Base-by-base conservation (phyloP, 225 moss, liverwort and hornwort species). In the Bryoerythrophyllum caledonicum region DNA sequence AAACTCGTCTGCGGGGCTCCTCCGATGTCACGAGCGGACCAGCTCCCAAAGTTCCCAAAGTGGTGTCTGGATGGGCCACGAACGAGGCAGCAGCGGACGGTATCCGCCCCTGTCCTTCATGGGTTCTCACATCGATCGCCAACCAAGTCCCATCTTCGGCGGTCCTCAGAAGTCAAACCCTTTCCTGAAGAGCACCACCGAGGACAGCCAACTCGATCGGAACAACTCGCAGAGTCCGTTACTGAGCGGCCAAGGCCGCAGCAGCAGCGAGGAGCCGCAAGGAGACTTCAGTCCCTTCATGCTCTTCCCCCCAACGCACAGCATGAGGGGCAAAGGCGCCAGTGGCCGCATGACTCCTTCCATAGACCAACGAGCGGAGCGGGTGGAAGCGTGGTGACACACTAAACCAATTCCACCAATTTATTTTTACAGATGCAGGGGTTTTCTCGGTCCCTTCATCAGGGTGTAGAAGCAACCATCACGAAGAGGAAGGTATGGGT, bases 351-450 rank as follows among this genome's bases (percentile, higher is more conserved):
- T 96, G 78, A 86, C 89, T 54, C 91, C 85, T 81, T 90, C 94
- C 66, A 90, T 92, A 63, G 96, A 97, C 74, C 96, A 94, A 83
- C 88, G 90, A 63, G 86, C 80, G 61, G 96, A 94, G 68, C 91
- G 92, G 63, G 94, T 97, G 76, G 96, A 97, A 84, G 96, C 96
- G 55, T 97, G 96, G 96, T 96, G 84, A 85, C 37, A 54, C 9
- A 24, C 46, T 58, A 59, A 38, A 62, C 57, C 67, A 0, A 55
- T 84, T 62, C 49, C 8, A 30, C 41, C 32, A 3, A 56, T 65
- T 27, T 63, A n/a, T 62, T 49, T 67, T 56, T 73, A 75, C 73
- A 49, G 68, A 61, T 59, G 35, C 32, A 66, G 66, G 38, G 76
- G 19, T 62, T 77, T 40, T 70, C 15, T 59, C 27, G 60, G 26